Conservation (phyloP, 352 stramenopile genomes). For the Phytophthora sansomeana region DNA sequence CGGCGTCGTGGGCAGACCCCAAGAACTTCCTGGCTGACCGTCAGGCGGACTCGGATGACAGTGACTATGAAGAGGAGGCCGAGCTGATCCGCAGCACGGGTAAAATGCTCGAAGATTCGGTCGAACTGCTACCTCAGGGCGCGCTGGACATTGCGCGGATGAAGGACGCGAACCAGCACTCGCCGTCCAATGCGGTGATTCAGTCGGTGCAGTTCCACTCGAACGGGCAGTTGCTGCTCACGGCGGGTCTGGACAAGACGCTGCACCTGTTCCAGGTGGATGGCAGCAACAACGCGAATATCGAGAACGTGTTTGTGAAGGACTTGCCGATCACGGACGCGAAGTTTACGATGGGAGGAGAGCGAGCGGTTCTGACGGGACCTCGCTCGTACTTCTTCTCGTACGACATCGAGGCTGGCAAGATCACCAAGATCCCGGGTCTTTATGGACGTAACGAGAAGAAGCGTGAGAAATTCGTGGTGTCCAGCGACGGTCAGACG, state of each 20-base stretch:
- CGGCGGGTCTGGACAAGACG: constrained; percentile 93
- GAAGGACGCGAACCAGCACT: constrained; percentile 94
- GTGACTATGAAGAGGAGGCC: constrained; percentile 70
- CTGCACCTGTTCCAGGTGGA: constrained; percentile 94
- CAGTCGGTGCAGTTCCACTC: constrained; percentile 92
- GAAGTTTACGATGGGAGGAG: constrained; percentile 83
- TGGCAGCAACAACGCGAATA: constrained; percentile 86
- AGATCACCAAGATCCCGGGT: constrained; percentile 91
- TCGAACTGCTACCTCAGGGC: constrained; percentile 66
- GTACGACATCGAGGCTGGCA: constrained; percentile 95
- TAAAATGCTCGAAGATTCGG: constrained; percentile 60
- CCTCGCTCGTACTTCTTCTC: constrained; percentile 96
- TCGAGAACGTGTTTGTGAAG: constrained; percentile 91
- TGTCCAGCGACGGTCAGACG: constrained; percentile 88
- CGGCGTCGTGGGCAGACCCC: constrained; percentile 76
- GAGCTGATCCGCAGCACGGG: constrained; percentile 62
- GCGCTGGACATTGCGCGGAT: constrained; percentile 77
- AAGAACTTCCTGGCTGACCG: constrained; percentile 68
- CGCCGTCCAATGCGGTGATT: constrained; percentile 84
- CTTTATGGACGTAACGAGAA: constrained; percentile 92
- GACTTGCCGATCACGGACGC: constrained; percentile 91
- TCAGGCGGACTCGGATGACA: constrained; percentile 43
- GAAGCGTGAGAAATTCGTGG: constrained; percentile 92
- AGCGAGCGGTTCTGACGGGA: constrained; percentile 92
- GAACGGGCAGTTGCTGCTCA: constrained; percentile 89